Evolutionary conservation across 441 rosid species (phyloP).

Genomic region (Arabidopsis lyrata): DNA sequence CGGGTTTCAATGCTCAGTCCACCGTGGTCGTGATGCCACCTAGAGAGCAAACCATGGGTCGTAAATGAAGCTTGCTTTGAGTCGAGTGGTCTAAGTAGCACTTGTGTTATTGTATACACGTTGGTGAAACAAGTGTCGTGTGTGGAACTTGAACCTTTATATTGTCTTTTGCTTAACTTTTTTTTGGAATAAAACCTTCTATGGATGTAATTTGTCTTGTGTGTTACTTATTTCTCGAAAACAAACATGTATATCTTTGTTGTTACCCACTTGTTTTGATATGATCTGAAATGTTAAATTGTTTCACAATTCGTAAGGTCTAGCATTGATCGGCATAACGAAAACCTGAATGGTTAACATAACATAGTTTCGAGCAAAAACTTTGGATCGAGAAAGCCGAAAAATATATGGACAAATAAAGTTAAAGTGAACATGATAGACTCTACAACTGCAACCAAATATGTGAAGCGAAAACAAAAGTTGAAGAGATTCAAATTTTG

Average conservation of each 20-base stretch:
- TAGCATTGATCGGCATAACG: not conserved
- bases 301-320: not conserved
- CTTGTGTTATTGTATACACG: slow-evolving; percentile 26
- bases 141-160: slow-evolving; percentile 17
- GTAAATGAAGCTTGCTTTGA: slow-evolving; percentile 41
- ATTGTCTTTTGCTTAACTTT: slow-evolving; percentile 4
- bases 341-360: not conserved
- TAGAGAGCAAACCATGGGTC: slow-evolving; percentile 80
- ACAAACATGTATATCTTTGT: slow-evolving; percentile 21
- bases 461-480: not conserved
- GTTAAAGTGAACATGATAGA: not conserved
- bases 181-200: slow-evolving; percentile 16
- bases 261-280: not conserved
- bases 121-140: slow-evolving; percentile 25
- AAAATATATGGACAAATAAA: not conserved
- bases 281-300: not conserved
- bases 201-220: slow-evolving; percentile 4
- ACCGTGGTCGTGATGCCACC: slow-evolving; percentile 85
- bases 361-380: not conserved
- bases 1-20: slow-evolving; percentile 80
- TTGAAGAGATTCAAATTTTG: not conserved
- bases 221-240: not conserved
- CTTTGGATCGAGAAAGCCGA: not conserved
- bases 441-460: not conserved
- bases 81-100: slow-evolving; percentile 23